Evolutionary conservation across 805 yeast genomes (phyloP), one percentile per base, ranked within the genome.

Genomic region (Saturnispora quitensis): DNA sequence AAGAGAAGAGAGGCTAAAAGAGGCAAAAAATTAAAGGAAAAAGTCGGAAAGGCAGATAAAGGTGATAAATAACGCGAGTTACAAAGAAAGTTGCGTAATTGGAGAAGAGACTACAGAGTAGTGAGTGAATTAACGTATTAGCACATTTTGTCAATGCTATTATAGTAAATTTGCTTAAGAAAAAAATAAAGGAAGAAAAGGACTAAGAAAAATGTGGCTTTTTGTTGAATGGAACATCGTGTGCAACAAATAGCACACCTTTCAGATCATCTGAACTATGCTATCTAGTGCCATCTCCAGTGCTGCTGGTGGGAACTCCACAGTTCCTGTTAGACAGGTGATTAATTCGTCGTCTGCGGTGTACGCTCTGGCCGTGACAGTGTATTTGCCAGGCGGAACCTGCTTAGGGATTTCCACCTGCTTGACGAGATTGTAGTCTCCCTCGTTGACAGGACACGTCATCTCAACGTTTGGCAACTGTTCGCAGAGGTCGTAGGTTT

Each of bases 361-460:
- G 72, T 79, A 93, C 2, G 98, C 99, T 62, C 91, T 81, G 18
- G 97, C 98, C 49, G 76, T 72, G 27, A 91, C 95, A 31, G 79
- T 72, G 71, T 93, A 93, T 64, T 78, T 84, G 40, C 99, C 99
- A 22, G 98, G 97, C 53, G 99, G 99, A 33, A 91, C 95, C 66
- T 89, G 93, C 15, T 75, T 73, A 17, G 99, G 99, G 52, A 93
- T 80, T 61, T 83, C 90, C 25, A 93, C 95, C 44, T 72, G 69
- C 67, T 89, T 89, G 25, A 75, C 66, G 50, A 93, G 70, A 50
- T 72, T 69, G 60, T 88, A 84, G 47, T 68, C 65, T 12, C 98
- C 99, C 56, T 78, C 72, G 47, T 72, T 65, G 42, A 93, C 69
- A 1, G 99, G 99, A 67, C 99, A 93, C 53, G 77, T 75, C 73